Percentiles rank a stretch among this genome's conserved stretches.
Conservation (phyloP, 2,329 filamentous ascomycete genomes). For the Scedosporium aurantiacum region DNA sequence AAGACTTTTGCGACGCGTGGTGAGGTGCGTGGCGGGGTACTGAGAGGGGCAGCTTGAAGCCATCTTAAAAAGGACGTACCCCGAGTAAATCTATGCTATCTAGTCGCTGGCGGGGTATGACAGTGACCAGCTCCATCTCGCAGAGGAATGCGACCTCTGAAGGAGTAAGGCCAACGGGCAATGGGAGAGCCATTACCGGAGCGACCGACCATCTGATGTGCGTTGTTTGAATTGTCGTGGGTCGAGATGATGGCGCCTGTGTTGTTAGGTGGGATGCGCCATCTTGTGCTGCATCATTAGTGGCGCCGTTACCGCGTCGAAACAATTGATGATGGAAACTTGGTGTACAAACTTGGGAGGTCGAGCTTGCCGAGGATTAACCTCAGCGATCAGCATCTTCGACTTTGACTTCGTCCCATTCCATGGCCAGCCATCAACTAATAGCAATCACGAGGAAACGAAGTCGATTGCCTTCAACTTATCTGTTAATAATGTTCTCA, state of each 20-base stretch:
- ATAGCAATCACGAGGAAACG: too few relatives aligned
- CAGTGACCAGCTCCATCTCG: constrained; percentile 93
- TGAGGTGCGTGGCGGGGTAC: constrained; percentile 7
- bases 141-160: constrained; percentile 88
- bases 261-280: neutral
- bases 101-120: constrained; percentile 82
- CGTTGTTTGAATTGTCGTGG: neutral
- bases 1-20: neutral
- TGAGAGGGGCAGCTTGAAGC: constrained; percentile 2
- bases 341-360: too few relatives aligned
- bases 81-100: constrained; percentile 76
- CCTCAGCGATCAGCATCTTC: too few relatives aligned
- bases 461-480: too few relatives aligned
- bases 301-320: too few relatives aligned
- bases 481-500: too few relatives aligned
- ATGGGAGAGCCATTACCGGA: constrained; percentile 34
- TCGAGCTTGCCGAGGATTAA: too few relatives aligned
- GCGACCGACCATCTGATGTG: neutral
- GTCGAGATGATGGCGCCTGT: neutral
- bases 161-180: constrained; percentile 55
- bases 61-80: constrained; percentile 44
- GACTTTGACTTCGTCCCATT: too few relatives aligned
- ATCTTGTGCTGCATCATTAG: too few relatives aligned
- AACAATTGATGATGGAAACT: too few relatives aligned
- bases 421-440: too few relatives aligned